These are phyloP conservation scores for Tetramitus jugosus DNA, from an alignment of 208 protist genomes.

Conservation along the genomic window DNA sequence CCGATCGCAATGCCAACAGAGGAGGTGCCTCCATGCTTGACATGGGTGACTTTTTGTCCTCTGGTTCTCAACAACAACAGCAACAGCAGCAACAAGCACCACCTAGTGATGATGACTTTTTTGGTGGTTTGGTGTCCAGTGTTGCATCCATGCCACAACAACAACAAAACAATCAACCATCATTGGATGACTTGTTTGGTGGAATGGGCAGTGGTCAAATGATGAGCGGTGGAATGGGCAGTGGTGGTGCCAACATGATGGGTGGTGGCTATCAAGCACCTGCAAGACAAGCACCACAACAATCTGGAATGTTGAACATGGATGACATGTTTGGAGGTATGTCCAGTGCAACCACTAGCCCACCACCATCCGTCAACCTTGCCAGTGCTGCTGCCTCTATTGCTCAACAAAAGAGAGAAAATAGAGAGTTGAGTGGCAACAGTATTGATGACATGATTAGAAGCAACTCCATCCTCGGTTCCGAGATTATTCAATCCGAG, in stretches of 20 bases:
- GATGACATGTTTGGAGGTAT: background rate
- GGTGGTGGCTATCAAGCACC: background rate
- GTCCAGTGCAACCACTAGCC: background rate
- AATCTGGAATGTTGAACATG: background rate
- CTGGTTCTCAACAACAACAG: no score
- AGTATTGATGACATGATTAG: no score
- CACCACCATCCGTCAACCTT: constrained; percentile 6
- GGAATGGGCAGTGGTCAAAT: background rate
- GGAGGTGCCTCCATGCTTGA: background rate
- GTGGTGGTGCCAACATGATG: background rate
- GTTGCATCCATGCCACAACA: background rate
- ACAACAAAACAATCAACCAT: background rate
- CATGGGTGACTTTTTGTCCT: background rate
- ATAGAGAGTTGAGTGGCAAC: background rate
- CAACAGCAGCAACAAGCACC: no score
- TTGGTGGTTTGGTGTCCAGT: background rate
- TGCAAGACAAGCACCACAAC: background rate
- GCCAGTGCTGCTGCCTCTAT: background rate
- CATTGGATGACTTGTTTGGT: background rate
- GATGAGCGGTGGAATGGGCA: background rate
- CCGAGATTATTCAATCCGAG: no score
- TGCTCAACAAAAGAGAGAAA: background rate
- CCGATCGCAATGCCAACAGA: no score
- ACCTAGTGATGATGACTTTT: no score
- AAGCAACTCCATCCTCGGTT: no score